Evolutionary conservation across 331 rosid species (phyloP).

Genomic region (Phaseolus coccineus): DNA sequence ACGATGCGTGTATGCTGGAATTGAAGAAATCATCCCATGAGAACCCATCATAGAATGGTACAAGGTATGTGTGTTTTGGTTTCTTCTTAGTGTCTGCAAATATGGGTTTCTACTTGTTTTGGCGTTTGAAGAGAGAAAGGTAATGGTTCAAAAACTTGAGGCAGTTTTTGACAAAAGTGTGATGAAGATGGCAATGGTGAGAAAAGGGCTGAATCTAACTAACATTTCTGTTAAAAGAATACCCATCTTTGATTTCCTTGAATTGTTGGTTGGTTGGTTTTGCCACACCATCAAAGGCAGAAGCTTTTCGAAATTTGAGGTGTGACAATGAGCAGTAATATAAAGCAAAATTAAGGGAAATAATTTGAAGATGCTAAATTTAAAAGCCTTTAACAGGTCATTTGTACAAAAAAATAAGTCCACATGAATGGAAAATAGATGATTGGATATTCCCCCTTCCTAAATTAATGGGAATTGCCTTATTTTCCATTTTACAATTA

Average conservation of each 20-base stretch:
- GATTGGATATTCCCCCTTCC: conserved; percentile 34
- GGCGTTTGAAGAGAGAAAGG: conserved; percentile 39
- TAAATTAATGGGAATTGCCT: conserved; percentile 16
- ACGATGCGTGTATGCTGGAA: conserved; percentile 31
- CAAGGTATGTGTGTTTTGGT: background rate
- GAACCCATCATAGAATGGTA: conserved; percentile 35
- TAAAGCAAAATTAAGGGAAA: conserved; percentile 26
- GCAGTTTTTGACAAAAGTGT: conserved; percentile 61
- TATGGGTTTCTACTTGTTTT: conserved; percentile 25
- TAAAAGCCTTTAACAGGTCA: conserved; percentile 32
- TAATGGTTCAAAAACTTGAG: conserved; percentile 48
- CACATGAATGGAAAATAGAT: conserved; percentile 30
- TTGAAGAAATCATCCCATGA: conserved; percentile 28
- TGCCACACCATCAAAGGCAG: conserved; percentile 54
- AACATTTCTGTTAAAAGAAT: conserved; percentile 59
- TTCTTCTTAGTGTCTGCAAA: conserved; percentile 20
- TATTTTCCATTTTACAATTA: background rate
- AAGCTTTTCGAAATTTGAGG: conserved; percentile 59
- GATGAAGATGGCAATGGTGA: conserved; percentile 48
- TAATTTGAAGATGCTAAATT: conserved; percentile 35
- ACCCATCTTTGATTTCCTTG: conserved; percentile 43
- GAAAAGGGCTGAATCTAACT: conserved; percentile 48
- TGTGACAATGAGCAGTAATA: conserved; percentile 34
- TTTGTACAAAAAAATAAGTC: conserved; percentile 28
- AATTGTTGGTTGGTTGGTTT: conserved; percentile 26